Percentiles rank a stretch among this genome's conserved stretches.
Evolutionary conservation across 2,329 filamentous ascomycete genomes (phyloP).

Genomic region (Aaosphaeria pasadenensis): DNA sequence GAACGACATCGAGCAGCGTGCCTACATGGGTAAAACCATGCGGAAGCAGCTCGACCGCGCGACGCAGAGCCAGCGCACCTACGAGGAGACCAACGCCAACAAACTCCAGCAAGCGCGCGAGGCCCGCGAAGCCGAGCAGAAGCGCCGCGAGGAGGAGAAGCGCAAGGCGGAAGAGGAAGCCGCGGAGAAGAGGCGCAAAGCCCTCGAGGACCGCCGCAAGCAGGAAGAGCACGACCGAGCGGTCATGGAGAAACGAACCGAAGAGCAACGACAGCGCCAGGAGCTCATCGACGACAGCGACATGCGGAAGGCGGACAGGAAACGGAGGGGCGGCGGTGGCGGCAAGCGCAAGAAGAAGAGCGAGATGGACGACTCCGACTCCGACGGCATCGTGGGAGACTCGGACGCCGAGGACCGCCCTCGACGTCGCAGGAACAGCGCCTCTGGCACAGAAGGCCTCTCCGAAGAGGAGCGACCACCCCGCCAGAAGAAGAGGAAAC

Average conservation of each 20-base stretch:
- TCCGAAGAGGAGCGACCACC: constrained; percentile 62
- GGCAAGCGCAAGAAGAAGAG: constrained; percentile 56
- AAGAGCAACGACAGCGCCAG: constrained; percentile 65
- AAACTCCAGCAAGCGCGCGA: constrained; percentile 80
- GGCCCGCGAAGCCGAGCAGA: constrained; percentile 75
- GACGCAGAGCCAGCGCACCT: constrained; percentile 79
- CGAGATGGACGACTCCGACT: constrained; percentile 31
- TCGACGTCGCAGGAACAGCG: constrained; percentile 34
- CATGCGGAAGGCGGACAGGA: constrained; percentile 64
- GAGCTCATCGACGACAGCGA: constrained; percentile 70
- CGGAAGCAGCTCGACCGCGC: constrained; percentile 86
- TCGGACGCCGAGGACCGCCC: constrained; percentile 37
- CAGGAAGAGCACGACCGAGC: constrained; percentile 73
- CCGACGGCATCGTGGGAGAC: constrained; percentile 42
- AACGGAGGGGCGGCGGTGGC: constrained; percentile 48
- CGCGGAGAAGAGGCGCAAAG: constrained; percentile 71
- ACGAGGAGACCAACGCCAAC: constrained; percentile 88
- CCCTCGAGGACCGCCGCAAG: constrained; percentile 79
- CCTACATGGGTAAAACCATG: constrained; percentile 94
- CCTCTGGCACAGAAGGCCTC: constrained; percentile 38
- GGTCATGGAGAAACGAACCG: constrained; percentile 66
- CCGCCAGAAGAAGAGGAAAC: constrained; percentile 58
- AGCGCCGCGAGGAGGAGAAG: constrained; percentile 73
- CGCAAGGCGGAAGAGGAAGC: constrained; percentile 66
- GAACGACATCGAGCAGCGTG: constrained; percentile 86